Base-by-base conservation (phyloP, 2,329 filamentous ascomycete genomes). In the Pseudocercospora eumusae region DNA sequence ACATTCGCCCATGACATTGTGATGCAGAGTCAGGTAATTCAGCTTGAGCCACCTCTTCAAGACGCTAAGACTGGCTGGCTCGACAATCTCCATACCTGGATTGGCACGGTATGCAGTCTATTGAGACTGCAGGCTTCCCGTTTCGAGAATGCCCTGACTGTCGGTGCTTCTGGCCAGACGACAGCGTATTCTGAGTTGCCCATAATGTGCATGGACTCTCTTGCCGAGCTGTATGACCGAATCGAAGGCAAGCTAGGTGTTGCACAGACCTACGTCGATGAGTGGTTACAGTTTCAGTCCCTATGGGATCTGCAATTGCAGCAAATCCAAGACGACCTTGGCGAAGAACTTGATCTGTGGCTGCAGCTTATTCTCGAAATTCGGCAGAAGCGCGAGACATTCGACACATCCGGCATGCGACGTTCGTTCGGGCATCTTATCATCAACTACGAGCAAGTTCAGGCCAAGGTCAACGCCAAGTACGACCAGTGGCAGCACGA, bases 401-500 rank as follows among this genome's bases (percentile, higher is more conserved):
- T 99, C 71, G 95, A 99, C 74, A 99, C 93, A 1, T 96, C 93
- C 8, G 95, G 97, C 74, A 91, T 96, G 67, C 95, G 89, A 76
- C 89, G 91, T 42, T 90, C 89, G 0, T 99, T 99, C 74, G 95
- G 95, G 4, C 93, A 96, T 76, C 87, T 98, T 58, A 92, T 90
- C 3, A 92, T 99, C 72, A 93, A 99, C 75, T 99, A 99, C 73
- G 95, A 98, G 71, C 96, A 99, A 76, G 95, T 99, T 0, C 96
- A 99, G 77, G 92, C 93, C 61, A 97, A 96, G 77, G 95, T 99
- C 76, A 99, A 98, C 72, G 92, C 92, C 70, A 99, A 98, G 76
- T 99, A 99, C 74, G 96, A 99, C 74, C 93, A 98, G 76, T 99
- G 96, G 95, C 95, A 99, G 76, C 92, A 97, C 71, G 95, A 99